These are phyloP conservation scores for Tetrahymena thermophila DNA, from an alignment of 73 alveolate species.

Conservation along the genomic window DNA sequence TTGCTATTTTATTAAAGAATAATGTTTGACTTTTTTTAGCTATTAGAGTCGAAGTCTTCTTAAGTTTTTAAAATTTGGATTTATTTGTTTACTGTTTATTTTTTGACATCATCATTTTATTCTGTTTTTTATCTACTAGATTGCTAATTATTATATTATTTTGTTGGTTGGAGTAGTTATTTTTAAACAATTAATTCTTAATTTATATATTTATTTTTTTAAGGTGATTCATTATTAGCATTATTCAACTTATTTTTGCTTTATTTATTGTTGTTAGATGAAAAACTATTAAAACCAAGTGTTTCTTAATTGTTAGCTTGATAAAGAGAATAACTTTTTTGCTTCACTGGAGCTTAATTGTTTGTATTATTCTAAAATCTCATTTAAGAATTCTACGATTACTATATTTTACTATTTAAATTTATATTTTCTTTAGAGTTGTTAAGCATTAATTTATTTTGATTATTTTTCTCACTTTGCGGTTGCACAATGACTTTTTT, in stretches of 20 bases:
- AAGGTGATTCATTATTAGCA: background rate
- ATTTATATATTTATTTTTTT: background rate
- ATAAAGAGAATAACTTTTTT: background rate
- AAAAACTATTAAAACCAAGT: background rate
- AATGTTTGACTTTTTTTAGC: too few species aligned
- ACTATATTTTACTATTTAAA: background rate
- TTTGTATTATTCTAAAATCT: background rate
- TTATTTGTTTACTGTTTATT: too few species aligned
- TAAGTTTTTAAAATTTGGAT: background rate
- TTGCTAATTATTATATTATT: too few species aligned
- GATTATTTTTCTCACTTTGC: background rate
- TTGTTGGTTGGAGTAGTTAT: background rate
- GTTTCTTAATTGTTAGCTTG: background rate
- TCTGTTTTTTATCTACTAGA: background rate
- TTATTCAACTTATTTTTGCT: background rate
- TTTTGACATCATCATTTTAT: background rate
- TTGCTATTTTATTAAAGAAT: background rate
- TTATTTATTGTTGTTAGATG: background rate
- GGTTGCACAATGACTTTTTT: background rate
- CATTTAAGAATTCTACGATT: background rate
- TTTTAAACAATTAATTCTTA: background rate
- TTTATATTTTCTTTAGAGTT: background rate
- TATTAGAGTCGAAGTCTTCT: background rate
- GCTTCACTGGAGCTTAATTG: background rate
- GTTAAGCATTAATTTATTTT: background rate